Evolutionary conservation across 352 stramenopile genomes (phyloP).

Genomic region (Globisporangium carolinianum): DNA sequence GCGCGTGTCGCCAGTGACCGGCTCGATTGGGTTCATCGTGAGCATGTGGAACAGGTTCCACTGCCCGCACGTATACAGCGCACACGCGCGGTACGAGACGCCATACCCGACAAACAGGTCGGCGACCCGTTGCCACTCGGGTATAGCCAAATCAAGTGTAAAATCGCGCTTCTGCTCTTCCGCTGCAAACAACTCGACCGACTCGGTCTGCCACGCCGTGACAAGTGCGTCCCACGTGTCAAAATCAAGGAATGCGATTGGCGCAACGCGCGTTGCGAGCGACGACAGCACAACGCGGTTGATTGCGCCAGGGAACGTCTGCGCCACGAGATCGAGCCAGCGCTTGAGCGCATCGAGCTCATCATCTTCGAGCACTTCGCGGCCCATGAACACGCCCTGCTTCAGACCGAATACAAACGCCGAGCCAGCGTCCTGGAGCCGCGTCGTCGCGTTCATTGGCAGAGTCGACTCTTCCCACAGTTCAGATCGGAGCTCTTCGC

Average conservation of each 20-base stretch:
- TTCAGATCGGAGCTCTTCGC: slow-evolving; percentile 30
- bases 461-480: slow-evolving; percentile 76
- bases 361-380: slow-evolving; percentile 65
- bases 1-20: slow-evolving; percentile 12
- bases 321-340: slow-evolving; percentile 66
- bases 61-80: slow-evolving; percentile 76
- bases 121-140: slow-evolving; percentile 60
- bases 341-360: slow-evolving; percentile 73
- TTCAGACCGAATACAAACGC: slow-evolving; percentile 79
- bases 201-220: slow-evolving; percentile 49
- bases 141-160: slow-evolving; percentile 24
- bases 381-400: slow-evolving; percentile 69
- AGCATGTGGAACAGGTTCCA: slow-evolving; percentile 88
- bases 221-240: slow-evolving; percentile 61
- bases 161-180: slow-evolving; percentile 54
- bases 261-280: slow-evolving; percentile 38
- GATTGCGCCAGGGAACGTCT: slow-evolving; percentile 65
- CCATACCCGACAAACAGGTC: slow-evolving; percentile 63
- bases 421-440: slow-evolving; percentile 65
- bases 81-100: slow-evolving; percentile 58
- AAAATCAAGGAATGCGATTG: slow-evolving; percentile 60
- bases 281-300: slow-evolving; percentile 61
- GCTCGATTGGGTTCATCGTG: slow-evolving; percentile 58
- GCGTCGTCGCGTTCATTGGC: slow-evolving; percentile 69
- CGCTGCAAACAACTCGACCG: slow-evolving; percentile 40